Percentiles rank a stretch among this genome's conserved stretches.
phyloP scores from a whole-genome alignment of 1,139 yeast species.

The Diutina mesorugosa region DNA sequence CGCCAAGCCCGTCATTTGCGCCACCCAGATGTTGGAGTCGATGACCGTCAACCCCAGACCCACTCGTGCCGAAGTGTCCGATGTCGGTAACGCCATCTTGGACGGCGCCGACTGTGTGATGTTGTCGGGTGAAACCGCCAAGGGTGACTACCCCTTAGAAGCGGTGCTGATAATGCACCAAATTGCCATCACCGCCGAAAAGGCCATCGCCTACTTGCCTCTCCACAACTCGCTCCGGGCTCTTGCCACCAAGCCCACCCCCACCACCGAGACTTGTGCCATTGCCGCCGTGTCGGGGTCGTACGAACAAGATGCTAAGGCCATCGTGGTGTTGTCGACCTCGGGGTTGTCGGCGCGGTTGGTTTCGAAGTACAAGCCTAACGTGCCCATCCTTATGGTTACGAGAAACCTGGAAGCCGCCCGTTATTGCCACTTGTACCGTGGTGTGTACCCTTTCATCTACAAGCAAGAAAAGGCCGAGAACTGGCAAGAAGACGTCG shows the following conservation, averaged over 20 bases:
- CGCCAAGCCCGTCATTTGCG: constrained; percentile 99
- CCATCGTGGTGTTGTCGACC: constrained; percentile 91
- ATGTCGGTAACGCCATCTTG: constrained; percentile 96
- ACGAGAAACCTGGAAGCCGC: constrained; percentile 92
- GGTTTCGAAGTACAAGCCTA: constrained; percentile 94
- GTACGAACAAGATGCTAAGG: constrained; percentile 93
- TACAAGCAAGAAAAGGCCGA: constrained; percentile 55
- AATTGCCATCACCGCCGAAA: constrained; percentile 92
- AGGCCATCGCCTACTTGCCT: constrained; percentile 84
- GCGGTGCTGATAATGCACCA: constrained; percentile 99
- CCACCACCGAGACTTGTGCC: constrained; percentile 94
- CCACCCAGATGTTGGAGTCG: constrained; percentile 99
- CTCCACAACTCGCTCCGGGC: constrained; percentile 83
- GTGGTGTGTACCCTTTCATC: constrained; percentile 97
- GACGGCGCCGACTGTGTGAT: constrained; percentile 99
- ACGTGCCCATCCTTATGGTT: constrained; percentile 95
- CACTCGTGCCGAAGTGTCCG: constrained; percentile 99
- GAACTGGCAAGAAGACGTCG: constrained; percentile 96
- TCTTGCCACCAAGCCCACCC: constrained; percentile 78
- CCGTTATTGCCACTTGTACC: constrained; percentile 88
- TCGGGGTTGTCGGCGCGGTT: constrained; percentile 93
- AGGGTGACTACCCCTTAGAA: constrained; percentile 96
- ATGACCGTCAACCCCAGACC: constrained; percentile 99
- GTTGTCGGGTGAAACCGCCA: constrained; percentile 99
- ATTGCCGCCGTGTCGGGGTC: constrained; percentile 95